Evolutionary conservation across 345 rosid species (phyloP).

Genomic region (Cardamine chenopodiifolia): DNA sequence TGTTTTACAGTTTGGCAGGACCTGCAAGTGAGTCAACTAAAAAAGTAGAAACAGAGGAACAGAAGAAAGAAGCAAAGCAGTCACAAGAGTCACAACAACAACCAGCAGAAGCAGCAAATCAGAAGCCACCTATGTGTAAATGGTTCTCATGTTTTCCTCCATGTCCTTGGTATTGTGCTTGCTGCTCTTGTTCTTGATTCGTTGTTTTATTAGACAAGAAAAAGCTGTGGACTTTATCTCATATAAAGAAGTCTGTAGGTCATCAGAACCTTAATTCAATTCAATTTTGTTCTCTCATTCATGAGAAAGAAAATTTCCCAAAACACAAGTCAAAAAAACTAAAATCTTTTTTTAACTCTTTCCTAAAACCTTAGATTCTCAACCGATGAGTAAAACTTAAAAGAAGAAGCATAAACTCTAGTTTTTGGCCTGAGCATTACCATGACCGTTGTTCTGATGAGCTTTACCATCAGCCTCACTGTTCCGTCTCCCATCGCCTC

Average conservation of each 20-base stretch:
- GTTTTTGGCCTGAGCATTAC: slow-evolving; percentile 21
- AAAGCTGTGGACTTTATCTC: too few species aligned
- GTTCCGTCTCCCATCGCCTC: slow-evolving; percentile 38
- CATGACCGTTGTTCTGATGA: slow-evolving; percentile 36
- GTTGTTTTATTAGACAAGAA: neutral
- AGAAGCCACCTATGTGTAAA: slow-evolving; percentile 29
- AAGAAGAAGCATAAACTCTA: slow-evolving; percentile 30
- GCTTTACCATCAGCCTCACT: slow-evolving; percentile 37
- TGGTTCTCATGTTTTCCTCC: slow-evolving; percentile 46
- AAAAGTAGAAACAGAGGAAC: slow-evolving; percentile 33
- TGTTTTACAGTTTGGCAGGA: slow-evolving; percentile 46
- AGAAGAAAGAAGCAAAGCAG: slow-evolving; percentile 33
- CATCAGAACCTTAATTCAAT: neutral
- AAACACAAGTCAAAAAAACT: slow-evolving; percentile 8
- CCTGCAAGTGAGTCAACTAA: slow-evolving; percentile 27
- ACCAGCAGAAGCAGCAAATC: slow-evolving; percentile 17
- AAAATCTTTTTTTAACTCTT: neutral
- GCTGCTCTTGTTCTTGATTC: slow-evolving; percentile 36
- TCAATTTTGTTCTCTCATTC: neutral
- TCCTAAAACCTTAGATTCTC: slow-evolving; percentile 1
- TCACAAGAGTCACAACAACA: too few species aligned
- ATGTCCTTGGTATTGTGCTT: slow-evolving; percentile 39
- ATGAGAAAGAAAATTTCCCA: slow-evolving; percentile 4
- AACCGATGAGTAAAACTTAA: neutral
- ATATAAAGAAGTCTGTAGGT: too few species aligned